Conservation (phyloP, 1,139 yeast species). For the Saccharomyces pastorianus region DNA sequence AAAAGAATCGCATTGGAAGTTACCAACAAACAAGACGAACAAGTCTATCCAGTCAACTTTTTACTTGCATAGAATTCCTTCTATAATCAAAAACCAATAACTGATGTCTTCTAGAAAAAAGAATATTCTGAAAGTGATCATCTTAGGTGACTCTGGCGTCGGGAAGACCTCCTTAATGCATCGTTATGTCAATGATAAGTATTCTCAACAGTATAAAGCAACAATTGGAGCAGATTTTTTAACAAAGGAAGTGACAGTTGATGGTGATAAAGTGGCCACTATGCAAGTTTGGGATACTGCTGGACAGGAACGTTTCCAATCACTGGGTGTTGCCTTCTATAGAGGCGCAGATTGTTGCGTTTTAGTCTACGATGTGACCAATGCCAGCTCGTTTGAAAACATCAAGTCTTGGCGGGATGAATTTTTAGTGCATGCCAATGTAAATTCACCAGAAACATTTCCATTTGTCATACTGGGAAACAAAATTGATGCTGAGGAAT, state of each 20-base stretch:
- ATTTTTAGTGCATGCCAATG: constrained; percentile 86
- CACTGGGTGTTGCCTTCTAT: constrained; percentile 93
- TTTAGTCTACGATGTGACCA: constrained; percentile 87
- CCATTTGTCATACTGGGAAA: constrained; percentile 94
- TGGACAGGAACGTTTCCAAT: constrained; percentile 95
- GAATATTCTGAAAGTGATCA: constrained; percentile 85
- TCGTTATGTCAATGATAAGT: constrained; percentile 91
- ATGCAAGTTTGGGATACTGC: constrained; percentile 98
- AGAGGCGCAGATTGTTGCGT: constrained; percentile 98
- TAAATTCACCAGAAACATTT: constrained; percentile 86
- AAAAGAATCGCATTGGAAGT: neutral
- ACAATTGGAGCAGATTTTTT: constrained; percentile 96
- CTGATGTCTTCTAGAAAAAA: constrained; percentile 74
- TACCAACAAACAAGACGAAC: neutral
- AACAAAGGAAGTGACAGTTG: constrained; percentile 81
- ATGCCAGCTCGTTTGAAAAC: constrained; percentile 84
- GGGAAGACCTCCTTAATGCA: constrained; percentile 96
- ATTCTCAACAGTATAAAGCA: constrained; percentile 92
- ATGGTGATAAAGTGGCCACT: constrained; percentile 63
- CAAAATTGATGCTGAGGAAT: constrained; percentile 89
- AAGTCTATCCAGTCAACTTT: neutral
- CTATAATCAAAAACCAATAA: neutral
- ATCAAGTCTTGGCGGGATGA: constrained; percentile 92
- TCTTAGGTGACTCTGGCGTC: constrained; percentile 94
- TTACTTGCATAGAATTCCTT: neutral